phyloP scores from a whole-genome alignment of 1,284 basidiomycete species.

The Trichosporon asahii region DNA sequence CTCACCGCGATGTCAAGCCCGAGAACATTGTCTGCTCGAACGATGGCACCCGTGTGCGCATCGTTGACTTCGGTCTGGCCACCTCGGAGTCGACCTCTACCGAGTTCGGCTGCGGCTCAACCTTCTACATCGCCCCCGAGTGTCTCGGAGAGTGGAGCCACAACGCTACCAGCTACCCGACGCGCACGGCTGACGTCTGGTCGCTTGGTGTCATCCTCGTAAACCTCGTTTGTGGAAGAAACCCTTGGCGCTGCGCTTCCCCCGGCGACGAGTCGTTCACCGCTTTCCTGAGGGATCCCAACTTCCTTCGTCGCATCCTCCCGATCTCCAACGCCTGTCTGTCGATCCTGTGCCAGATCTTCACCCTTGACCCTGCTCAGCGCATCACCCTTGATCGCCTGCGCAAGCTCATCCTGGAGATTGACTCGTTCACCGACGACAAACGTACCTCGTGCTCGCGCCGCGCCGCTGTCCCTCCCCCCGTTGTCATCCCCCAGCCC shows the following conservation, averaged over 20 bases:
- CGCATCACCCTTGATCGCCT: conserved; percentile 64
- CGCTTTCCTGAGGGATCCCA: conserved; percentile 62
- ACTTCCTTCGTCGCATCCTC: conserved; percentile 66
- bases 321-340: conserved; percentile 59
- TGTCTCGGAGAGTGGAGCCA: conserved; percentile 74
- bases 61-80: conserved; percentile 96
- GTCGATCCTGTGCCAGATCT: conserved; percentile 59
- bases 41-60: conserved; percentile 71
- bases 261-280: conserved; percentile 68
- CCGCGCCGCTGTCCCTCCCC: conserved; percentile 47
- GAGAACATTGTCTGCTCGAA: conserved; percentile 90
- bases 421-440: conserved; percentile 67
- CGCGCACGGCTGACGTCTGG: conserved; percentile 81
- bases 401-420: conserved; percentile 58
- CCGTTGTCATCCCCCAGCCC: conserved; percentile 17
- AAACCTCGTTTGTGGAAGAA: conserved; percentile 81
- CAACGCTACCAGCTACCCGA: conserved; percentile 59
- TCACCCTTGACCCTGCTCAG: conserved; percentile 60
- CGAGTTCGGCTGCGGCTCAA: conserved; percentile 73
- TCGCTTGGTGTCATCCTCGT: conserved; percentile 87
- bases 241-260: conserved; percentile 79
- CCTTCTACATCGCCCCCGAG: conserved; percentile 61
- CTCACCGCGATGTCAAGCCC: conserved; percentile 95
- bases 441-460: conserved; percentile 55
- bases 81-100: conserved; percentile 81